These are phyloP conservation scores for Guyanaporus albipodus DNA, from an alignment of 768 basidiomycete genomes.

Conservation along the genomic window DNA sequence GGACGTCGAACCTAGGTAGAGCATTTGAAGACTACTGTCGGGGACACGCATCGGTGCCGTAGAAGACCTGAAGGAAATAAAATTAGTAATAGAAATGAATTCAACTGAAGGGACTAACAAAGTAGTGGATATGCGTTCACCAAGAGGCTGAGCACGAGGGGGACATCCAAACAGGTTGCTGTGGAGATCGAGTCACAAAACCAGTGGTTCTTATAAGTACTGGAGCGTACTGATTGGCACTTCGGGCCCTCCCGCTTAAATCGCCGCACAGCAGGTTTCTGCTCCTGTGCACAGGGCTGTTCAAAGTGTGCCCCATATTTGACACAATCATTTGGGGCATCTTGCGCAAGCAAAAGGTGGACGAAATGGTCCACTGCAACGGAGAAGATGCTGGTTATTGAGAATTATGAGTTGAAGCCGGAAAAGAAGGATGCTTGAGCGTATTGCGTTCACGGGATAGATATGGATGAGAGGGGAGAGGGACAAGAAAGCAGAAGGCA, in stretches of 20 bases:
- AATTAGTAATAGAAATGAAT: background rate
- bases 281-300: conserved; percentile 22
- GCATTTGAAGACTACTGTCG: background rate
- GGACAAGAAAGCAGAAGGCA: background rate
- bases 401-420: no score
- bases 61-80: conserved; percentile 3
- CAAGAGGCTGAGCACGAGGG: background rate
- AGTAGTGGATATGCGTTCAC: background rate
- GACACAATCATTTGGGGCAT: no score
- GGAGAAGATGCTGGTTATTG: background rate
- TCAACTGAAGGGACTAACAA: conserved; percentile 9
- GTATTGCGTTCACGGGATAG: background rate
- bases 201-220: conserved; percentile 16
- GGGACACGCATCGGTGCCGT: background rate
- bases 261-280: conserved; percentile 14
- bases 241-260: background rate
- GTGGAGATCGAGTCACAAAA: conserved; percentile 8
- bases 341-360: no score
- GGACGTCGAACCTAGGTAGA: background rate
- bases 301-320: conserved; percentile 1
- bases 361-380: background rate
- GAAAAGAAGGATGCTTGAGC: background rate
- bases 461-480: background rate
- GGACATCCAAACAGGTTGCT: conserved; percentile 1
- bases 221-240: conserved; percentile 10